phyloP scores from a whole-genome alignment of 2,329 filamentous ascomycete species.

The Podosphaera xanthii region DNA sequence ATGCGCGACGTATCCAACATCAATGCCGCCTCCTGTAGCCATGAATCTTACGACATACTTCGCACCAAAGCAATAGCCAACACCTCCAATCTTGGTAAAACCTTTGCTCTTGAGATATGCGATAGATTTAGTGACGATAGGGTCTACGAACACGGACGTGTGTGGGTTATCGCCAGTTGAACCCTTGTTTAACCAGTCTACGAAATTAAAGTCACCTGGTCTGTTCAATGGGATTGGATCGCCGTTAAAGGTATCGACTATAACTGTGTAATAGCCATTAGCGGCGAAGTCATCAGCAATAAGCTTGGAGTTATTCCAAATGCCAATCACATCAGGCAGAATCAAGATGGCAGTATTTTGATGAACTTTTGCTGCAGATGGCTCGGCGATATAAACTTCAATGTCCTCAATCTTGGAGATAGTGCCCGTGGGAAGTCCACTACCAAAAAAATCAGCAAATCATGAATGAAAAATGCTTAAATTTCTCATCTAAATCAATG shows the following conservation, averaged over 20 bases:
- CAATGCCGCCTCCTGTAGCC: slow-evolving; percentile 30
- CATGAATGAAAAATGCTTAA: not conserved
- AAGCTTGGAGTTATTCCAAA: slow-evolving; percentile 33
- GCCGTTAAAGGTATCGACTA: slow-evolving; percentile 50
- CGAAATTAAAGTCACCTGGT: slow-evolving; percentile 22
- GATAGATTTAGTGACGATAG: slow-evolving; percentile 26
- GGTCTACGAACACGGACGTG: slow-evolving; percentile 12
- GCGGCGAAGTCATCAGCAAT: slow-evolving; percentile 55
- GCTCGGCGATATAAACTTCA: slow-evolving; percentile 15
- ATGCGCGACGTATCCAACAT: slow-evolving; percentile 53
- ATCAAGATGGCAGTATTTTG: slow-evolving; percentile 15
- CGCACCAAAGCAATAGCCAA: slow-evolving; percentile 53
- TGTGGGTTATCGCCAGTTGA: slow-evolving; percentile 15
- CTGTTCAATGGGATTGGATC: slow-evolving; percentile 32
- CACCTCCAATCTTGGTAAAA: slow-evolving; percentile 35
- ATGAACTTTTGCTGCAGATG: slow-evolving; percentile 10
- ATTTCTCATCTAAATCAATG: not conserved
- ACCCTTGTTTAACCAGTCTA: slow-evolving; percentile 23
- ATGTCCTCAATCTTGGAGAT: slow-evolving; percentile 13
- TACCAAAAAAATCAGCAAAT: slow-evolving; percentile 1
- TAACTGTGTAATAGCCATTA: slow-evolving; percentile 29
- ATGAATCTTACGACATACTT: slow-evolving; percentile 54
- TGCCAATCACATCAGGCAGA: slow-evolving; percentile 15
- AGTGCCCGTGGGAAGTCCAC: slow-evolving; percentile 13
- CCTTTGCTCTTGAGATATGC: slow-evolving; percentile 34